Evolutionary conservation across 75 land plant genomes (phyloP), one percentile per base, ranked within the genome.

Genomic region (Pseudotsuga menziesii): DNA sequence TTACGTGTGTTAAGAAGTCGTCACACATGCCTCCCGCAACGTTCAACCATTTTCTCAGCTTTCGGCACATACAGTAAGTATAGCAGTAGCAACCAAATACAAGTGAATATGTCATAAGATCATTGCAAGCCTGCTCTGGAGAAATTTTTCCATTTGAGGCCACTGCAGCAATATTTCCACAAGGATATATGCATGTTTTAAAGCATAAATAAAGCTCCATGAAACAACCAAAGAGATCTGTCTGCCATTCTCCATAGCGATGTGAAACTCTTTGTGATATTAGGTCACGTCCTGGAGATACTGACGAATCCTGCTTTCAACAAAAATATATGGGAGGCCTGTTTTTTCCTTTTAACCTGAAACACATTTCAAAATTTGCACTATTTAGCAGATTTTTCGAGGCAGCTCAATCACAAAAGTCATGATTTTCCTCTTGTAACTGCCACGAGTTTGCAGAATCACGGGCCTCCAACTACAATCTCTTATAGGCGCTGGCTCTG

Each of bases 1-100:
- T 81, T 57, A 89, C 77, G 79, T 95, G 98, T 17, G 96, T 88
- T 36, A 92, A 84, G 72, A 89, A 89, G 83, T 95, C 98, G 67
- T 91, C 95, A 78, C 85, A 88, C 6, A 80, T 67, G 16, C 91
- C 98, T 67, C 95, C 95, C 79, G 77, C 76, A 71, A 95, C 92
- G 79, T 91, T 91, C 74, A 89, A 87, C 55, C 69, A 86, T 58
- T 84, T 80, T 6, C 98, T 93, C n/a, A 95, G 88, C 78, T 89
- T 91, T 64, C 93, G 84, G 72, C 93, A 86, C 59, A 89, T 32
- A 41, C 93, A 92, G 80, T 92, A 91, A 26, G 98, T 95, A 80
- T 89, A 91, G 77, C 90, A 95, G 73, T 85, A 95, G 78, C 98
- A 95, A 15, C 93, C 85, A 0, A 91, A 73, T 54, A 93, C 67